Base-by-base conservation (phyloP, 495 filamentous ascomycete genomes). In the Cladorrhinum samala region DNA sequence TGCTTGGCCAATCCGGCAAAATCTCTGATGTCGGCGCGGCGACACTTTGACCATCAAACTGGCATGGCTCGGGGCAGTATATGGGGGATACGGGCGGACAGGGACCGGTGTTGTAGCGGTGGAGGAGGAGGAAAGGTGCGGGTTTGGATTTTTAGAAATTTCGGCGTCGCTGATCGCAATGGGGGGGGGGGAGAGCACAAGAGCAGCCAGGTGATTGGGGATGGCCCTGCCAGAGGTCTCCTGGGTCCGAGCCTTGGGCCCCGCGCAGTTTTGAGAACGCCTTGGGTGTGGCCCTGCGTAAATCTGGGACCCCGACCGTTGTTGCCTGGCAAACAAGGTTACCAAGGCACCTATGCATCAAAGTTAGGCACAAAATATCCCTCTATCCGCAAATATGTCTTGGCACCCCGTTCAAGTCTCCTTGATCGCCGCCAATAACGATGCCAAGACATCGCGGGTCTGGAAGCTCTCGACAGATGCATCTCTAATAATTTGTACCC, bases 81-180 rank as follows among this genome's bases (percentile, higher is more conserved):
- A 59, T 54, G 55, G 55, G 57, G 47, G 46, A 49, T 24, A 42
- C 33, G 42, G 52, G 49, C 49, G 47, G 56, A 57, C 58, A 60
- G 63, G 68, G 56, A 62, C 53, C 53, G 59, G 56, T 57, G 60
- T 44, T 57, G 53, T 46, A 59, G 63, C 55, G 43, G 57, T 42
- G 53, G 52, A 61, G 56, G 54, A 59, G 43, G 49, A 58, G 50
- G 57, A 57, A 63, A 56, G 47, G 54, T 56, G 60, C 56, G 62
- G 69, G 61, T 68, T 72, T 65, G 65, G 62, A 56, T 50, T 62
- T 69, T 64, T 61, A 51, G 60, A 64, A 62, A 60, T 68, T 68
- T 71, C 67, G 61, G 63, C 60, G 57, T 58, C 64, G 63, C 61
- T 65, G 65, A 61, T 55, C 58, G 59, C 50, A 54, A 62, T 63